Evolutionary conservation across 768 basidiomycete genomes (phyloP).

Genomic region (Hemileccinum impolitum): DNA sequence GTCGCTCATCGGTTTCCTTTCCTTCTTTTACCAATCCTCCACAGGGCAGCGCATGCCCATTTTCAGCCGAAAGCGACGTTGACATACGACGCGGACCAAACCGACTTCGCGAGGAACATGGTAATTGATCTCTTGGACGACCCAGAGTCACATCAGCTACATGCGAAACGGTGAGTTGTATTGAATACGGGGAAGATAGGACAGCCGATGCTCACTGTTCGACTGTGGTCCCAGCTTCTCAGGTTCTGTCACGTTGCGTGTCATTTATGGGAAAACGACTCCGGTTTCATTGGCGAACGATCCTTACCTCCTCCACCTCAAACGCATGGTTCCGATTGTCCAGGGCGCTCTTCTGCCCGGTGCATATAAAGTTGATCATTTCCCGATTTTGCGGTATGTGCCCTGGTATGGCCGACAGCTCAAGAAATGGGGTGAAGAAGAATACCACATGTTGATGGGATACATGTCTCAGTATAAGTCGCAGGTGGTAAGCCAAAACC

Average conservation of each 20-base stretch:
- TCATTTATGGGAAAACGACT: constrained; percentile 28
- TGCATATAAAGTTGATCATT: constrained; percentile 33
- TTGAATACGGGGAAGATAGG: neutral
- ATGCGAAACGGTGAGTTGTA: constrained; percentile 36
- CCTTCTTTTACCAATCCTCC: neutral
- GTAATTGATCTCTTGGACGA: constrained; percentile 22
- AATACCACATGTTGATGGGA: constrained; percentile 46
- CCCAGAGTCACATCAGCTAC: constrained; percentile 21
- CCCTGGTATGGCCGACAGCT: constrained; percentile 61
- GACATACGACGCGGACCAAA: constrained; percentile 46
- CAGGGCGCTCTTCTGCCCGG: constrained; percentile 32
- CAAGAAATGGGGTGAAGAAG: constrained; percentile 50
- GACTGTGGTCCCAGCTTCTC: constrained; percentile 16
- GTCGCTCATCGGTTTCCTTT: neutral
- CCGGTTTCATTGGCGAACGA: constrained; percentile 16
- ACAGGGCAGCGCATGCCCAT: constrained; percentile 50
- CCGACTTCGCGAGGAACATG: constrained; percentile 29
- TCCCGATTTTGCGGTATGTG: constrained; percentile 41
- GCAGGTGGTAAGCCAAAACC: constrained; percentile 36
- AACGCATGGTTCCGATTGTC: constrained; percentile 28
- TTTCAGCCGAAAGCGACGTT: constrained; percentile 47
- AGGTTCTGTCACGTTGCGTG: constrained; percentile 24
- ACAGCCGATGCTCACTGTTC: neutral
- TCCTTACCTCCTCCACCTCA: constrained; percentile 26
- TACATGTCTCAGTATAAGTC: constrained; percentile 44